These are phyloP conservation scores for Trichoderma semiorbis DNA, from an alignment of 2,329 filamentous ascomycete species.

Conservation along the genomic window DNA sequence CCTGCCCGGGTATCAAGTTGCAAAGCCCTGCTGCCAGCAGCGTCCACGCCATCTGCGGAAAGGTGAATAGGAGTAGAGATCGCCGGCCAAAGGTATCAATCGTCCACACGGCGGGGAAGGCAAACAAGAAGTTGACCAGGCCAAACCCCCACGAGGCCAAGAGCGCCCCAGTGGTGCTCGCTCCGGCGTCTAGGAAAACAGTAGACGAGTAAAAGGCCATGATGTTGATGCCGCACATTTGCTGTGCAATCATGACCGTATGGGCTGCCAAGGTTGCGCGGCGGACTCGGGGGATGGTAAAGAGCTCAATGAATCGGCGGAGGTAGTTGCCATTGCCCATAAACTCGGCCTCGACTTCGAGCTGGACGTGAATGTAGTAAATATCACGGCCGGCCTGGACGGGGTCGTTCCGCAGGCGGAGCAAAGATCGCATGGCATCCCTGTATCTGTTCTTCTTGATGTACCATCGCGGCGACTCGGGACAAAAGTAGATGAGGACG, in stretches of 20 bases:
- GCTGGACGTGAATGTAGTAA: constrained; percentile 62
- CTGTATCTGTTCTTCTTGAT: constrained; percentile 63
- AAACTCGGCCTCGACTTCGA: constrained; percentile 56
- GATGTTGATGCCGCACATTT: constrained; percentile 69
- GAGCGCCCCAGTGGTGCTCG: constrained; percentile 53
- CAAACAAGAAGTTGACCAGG: constrained; percentile 56
- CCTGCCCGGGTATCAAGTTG: constrained; percentile 45
- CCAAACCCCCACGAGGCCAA: constrained; percentile 57
- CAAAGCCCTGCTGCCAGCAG: constrained; percentile 44
- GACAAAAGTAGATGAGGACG: constrained; percentile 61
- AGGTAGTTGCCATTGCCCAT: constrained; percentile 53
- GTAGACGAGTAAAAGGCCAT: constrained; percentile 73
- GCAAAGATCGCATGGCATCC: constrained; percentile 57
- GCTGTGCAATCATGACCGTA: constrained; percentile 75
- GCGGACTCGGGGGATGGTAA: constrained; percentile 65
- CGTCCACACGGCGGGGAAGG: constrained; percentile 56
- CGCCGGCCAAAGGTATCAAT: constrained; percentile 57
- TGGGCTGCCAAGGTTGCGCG: constrained; percentile 73
- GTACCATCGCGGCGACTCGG: constrained; percentile 62
- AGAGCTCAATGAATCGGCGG: constrained; percentile 61
- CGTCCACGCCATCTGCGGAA: constrained; percentile 43
- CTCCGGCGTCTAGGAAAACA: constrained; percentile 57
- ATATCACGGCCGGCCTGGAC: constrained; percentile 60
- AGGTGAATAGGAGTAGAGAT: constrained; percentile 43
- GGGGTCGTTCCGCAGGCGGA: constrained; percentile 49